Conservation (phyloP, 2,329 filamentous ascomycete species). For the Alternaria dauci region DNA sequence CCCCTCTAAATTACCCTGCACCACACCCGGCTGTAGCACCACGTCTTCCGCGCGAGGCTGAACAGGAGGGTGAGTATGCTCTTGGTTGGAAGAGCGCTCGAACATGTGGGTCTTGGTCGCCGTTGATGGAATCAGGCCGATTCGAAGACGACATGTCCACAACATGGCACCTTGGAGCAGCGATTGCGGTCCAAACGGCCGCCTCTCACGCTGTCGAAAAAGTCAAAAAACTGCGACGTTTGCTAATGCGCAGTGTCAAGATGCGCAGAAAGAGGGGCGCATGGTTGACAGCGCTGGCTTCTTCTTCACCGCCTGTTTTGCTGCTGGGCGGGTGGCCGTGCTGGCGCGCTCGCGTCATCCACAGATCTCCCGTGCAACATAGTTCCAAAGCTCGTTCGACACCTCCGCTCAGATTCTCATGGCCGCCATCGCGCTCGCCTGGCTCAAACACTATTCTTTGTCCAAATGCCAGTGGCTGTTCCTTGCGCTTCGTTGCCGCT, state of each 20-base stretch:
- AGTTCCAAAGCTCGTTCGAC: slow-evolving; percentile 21
- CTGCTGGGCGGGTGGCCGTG: slow-evolving; percentile 40
- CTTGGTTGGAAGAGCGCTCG: slow-evolving; percentile 31
- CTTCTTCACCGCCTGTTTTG: slow-evolving; percentile 34
- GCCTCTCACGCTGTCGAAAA: neutral
- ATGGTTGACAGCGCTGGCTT: slow-evolving; percentile 34
- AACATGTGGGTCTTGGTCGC: slow-evolving; percentile 30
- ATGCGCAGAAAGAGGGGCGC: slow-evolving; percentile 27
- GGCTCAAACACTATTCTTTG: slow-evolving; percentile 3
- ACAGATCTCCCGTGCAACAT: slow-evolving; percentile 35
- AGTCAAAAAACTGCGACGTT: neutral
- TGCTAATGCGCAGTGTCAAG: slow-evolving; percentile 14
- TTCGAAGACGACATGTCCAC: slow-evolving; percentile 33
- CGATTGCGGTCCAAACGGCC: neutral
- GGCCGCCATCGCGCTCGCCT: slow-evolving; percentile 6
- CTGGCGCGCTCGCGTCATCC: slow-evolving; percentile 31
- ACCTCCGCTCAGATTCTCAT: slow-evolving; percentile 4
- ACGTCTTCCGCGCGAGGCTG: slow-evolving; percentile 37
- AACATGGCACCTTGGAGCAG: slow-evolving; percentile 5
- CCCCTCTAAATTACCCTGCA: slow-evolving; percentile 22
- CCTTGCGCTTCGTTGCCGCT: slow-evolving; percentile 17
- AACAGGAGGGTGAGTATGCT: slow-evolving; percentile 29
- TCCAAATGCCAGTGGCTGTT: slow-evolving; percentile 2
- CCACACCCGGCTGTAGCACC: slow-evolving; percentile 20
- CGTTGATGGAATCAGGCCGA: slow-evolving; percentile 39